Conservation (phyloP, 2,329 filamentous ascomycete genomes). For the Chrysoporthe cubensis region DNA sequence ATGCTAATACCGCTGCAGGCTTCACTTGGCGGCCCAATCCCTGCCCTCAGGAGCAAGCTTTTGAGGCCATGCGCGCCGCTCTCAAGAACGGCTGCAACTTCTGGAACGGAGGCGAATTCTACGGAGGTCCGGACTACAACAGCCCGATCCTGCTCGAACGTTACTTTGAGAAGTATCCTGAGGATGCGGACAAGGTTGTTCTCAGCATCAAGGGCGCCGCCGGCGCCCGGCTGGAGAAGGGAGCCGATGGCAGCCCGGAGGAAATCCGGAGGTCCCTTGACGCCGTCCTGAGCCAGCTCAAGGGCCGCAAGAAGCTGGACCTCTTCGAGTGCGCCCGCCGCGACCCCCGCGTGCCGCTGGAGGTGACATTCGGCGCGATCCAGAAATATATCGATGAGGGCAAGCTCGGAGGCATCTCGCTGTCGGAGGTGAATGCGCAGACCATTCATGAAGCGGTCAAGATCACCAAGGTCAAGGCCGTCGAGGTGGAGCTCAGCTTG, state of each 20-base stretch:
- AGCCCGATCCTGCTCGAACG: conserved; percentile 60
- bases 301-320: conserved; percentile 64
- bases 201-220: conserved; percentile 65
- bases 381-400: conserved; percentile 54
- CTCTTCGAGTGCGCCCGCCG: conserved; percentile 63
- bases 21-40: conserved; percentile 48
- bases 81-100: conserved; percentile 49
- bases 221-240: conserved; percentile 36
- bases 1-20: conserved; percentile 35
- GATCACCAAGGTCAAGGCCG: conserved; percentile 49
- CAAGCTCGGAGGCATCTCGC: conserved; percentile 53
- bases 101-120: conserved; percentile 70
- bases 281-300: conserved; percentile 53
- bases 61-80: conserved; percentile 60
- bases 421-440: conserved; percentile 55
- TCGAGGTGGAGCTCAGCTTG: conserved; percentile 59
- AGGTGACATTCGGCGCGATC: conserved; percentile 47
- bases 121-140: conserved; percentile 63
- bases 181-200: conserved; percentile 65
- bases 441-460: conserved; percentile 54
- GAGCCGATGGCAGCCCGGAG: conserved; percentile 56
- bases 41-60: conserved; percentile 50
- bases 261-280: conserved; percentile 62
- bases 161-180: conserved; percentile 67
- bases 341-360: conserved; percentile 53